These are phyloP conservation scores for Tetradesmus obliquus DNA, from an alignment of 139 green algal species.

Conservation along the genomic window DNA sequence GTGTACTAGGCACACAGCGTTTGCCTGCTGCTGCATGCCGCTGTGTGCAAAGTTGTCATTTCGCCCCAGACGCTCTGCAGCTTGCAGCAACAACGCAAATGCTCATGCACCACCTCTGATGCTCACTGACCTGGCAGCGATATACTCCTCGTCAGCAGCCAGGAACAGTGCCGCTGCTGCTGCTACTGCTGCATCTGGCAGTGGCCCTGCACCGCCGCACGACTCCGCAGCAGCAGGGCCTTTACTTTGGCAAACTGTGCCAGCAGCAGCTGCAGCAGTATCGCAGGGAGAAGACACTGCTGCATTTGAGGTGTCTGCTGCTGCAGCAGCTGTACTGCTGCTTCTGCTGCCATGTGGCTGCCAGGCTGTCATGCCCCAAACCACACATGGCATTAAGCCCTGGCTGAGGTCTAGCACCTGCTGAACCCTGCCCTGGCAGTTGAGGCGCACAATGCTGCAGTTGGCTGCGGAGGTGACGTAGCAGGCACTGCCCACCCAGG, in stretches of 20 bases:
- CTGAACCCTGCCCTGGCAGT: not conserved
- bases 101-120: not conserved
- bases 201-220: not conserved
- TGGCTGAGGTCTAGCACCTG: not conserved
- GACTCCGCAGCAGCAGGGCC: not conserved
- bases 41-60: no score
- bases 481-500: not conserved
- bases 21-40: no score
- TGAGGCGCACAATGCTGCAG: not conserved
- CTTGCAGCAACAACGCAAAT: not conserved
- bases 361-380: slow-evolving; percentile 9
- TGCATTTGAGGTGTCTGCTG: not conserved
- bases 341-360: not conserved
- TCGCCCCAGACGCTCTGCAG: no score
- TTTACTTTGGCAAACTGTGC: not conserved
- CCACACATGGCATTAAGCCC: not conserved
- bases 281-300: not conserved
- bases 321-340: not conserved
- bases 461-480: not conserved
- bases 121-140: not conserved
- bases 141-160: slow-evolving; percentile 16
- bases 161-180: not conserved
- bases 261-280: not conserved
- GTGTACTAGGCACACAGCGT: no score
- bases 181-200: not conserved